A percentile compares a stretch with the other conserved stretches of the same genome.
Evolutionary conservation across 2,329 filamentous ascomycete genomes (phyloP).

Genomic region (Zymoseptoria ardabiliae): DNA sequence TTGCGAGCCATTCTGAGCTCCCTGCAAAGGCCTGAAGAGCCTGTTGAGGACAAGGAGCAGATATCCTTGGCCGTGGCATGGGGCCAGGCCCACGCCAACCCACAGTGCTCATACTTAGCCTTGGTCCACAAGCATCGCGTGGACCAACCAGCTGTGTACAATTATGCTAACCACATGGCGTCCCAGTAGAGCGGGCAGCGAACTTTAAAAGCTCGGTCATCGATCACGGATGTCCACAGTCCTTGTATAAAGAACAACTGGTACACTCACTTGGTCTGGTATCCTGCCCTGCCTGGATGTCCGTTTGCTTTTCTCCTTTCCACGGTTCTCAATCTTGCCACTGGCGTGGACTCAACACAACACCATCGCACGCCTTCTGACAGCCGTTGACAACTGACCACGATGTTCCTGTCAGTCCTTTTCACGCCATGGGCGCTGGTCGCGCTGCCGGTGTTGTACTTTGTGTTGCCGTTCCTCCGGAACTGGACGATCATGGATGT

Average conservation of each 20-base stretch:
- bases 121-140: background rate
- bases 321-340: background rate
- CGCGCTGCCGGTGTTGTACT: conserved; percentile 46
- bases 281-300: background rate
- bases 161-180: background rate
- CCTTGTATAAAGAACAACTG: background rate
- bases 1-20: background rate
- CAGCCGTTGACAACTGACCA: conserved; percentile 1
- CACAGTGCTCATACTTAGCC: background rate
- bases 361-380: background rate
- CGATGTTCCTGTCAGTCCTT: conserved; percentile 34
- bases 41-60: background rate
- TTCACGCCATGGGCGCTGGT: conserved; percentile 43
- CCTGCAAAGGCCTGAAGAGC: background rate
- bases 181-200: background rate
- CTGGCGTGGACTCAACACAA: background rate
- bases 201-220: background rate
- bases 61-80: background rate
- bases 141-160: background rate
- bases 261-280: background rate
- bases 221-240: background rate
- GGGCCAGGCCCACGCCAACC: background rate
- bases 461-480: conserved; percentile 53
- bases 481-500: conserved; percentile 50
- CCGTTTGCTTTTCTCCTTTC: background rate